Conservation (phyloP, 1,284 basidiomycete genomes). For the Vanrija sp. region DNA sequence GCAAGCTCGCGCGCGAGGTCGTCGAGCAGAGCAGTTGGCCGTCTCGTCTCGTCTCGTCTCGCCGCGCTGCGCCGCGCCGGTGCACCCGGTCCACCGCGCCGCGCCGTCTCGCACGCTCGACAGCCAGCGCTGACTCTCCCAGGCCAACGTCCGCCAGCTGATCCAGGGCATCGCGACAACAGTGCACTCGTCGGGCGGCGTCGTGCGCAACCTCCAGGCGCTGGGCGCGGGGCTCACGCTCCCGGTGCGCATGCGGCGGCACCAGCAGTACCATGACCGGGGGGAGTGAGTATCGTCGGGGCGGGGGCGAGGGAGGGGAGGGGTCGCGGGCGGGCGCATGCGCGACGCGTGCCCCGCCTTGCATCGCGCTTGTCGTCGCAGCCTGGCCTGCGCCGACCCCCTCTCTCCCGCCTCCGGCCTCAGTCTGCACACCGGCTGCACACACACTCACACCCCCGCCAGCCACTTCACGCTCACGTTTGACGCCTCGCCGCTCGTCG, state of each 20-base stretch:
- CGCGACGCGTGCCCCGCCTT: too few relatives aligned
- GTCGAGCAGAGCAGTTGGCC: too few relatives aligned
- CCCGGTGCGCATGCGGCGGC: constrained; percentile 41
- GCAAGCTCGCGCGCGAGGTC: too few relatives aligned
- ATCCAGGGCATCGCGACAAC: constrained; percentile 39
- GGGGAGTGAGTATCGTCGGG: constrained; percentile 45
- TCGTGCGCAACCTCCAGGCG: constrained; percentile 44
- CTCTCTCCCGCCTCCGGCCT: too few relatives aligned
- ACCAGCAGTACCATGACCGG: constrained; percentile 45
- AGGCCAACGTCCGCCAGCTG: constrained; percentile 46
- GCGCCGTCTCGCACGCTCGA: not conserved
- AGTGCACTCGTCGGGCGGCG: constrained; percentile 44
- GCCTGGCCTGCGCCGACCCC: too few relatives aligned
- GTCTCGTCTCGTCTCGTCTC: too few relatives aligned
- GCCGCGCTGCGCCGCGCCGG: too few relatives aligned
- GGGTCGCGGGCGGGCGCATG: not conserved
- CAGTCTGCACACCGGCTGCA: not conserved
- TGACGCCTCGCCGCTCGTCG: constrained; percentile 47
- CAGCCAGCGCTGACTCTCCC: not conserved
- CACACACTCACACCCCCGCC: not conserved
- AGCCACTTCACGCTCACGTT: constrained; percentile 49
- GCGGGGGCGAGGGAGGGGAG: not conserved
- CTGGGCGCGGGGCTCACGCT: constrained; percentile 40
- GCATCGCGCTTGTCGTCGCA: too few relatives aligned
- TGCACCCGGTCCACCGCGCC: too few relatives aligned